Evolutionary conservation across 192 early-diverging fungal species (phyloP).

Genomic region (Coemansia sp.): DNA sequence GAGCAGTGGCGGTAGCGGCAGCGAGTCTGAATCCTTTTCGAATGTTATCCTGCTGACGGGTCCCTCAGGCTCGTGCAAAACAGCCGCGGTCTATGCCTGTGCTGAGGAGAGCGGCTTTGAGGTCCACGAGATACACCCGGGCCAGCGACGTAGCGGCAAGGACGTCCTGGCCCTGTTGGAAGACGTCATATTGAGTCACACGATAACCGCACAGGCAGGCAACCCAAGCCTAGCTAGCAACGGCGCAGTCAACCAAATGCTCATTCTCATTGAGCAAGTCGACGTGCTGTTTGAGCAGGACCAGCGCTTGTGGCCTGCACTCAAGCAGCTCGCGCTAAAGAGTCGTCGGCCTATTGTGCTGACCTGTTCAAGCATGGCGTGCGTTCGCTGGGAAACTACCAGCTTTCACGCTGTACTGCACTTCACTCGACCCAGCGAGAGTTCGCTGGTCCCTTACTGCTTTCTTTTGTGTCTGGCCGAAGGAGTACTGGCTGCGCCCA

Average conservation of each 20-base stretch:
- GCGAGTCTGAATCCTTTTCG: conserved; percentile 46
- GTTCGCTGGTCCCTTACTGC: conserved; percentile 39
- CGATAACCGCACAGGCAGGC: conserved; percentile 44
- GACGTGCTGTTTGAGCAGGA: conserved; percentile 82
- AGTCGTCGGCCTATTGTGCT: conserved; percentile 81
- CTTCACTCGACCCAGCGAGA: conserved; percentile 31
- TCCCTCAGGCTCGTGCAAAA: conserved; percentile 69
- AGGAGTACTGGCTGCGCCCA: conserved; percentile 22
- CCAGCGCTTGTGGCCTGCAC: conserved; percentile 72
- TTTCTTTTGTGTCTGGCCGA: conserved; percentile 46
- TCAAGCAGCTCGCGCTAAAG: conserved; percentile 64
- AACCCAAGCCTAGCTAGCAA: not conserved
- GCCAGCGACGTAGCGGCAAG: conserved; percentile 65
- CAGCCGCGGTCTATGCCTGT: conserved; percentile 67
- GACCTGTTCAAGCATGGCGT: conserved; percentile 60
- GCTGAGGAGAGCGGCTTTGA: conserved; percentile 72
- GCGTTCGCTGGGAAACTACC: conserved; percentile 32
- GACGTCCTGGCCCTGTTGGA: conserved; percentile 64
- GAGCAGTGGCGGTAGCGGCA: conserved; percentile 25
- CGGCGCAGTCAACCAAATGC: conserved; percentile 50
- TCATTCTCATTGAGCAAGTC: conserved; percentile 82
- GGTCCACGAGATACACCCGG: conserved; percentile 73
- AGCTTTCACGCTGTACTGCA: conserved; percentile 35
- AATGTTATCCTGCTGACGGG: conserved; percentile 68
- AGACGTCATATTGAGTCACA: conserved; percentile 74